These are phyloP conservation scores for Acacia crassicarpa DNA, from an alignment of 306 rosid genomes.

Conservation along the genomic window DNA sequence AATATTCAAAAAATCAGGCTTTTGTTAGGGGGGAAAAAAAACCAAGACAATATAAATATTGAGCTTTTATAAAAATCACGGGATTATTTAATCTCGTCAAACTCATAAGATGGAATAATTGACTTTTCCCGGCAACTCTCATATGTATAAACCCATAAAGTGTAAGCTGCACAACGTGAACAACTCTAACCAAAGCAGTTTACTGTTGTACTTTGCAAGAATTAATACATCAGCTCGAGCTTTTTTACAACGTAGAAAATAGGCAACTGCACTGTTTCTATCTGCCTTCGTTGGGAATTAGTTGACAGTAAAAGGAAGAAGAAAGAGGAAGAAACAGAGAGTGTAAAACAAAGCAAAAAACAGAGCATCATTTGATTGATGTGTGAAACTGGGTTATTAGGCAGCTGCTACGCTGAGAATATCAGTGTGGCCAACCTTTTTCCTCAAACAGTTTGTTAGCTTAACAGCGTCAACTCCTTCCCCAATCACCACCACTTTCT, in stretches of 20 bases:
- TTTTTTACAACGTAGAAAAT: not conserved
- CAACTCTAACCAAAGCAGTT: not conserved
- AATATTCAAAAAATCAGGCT: no score
- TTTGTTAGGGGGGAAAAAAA: no score
- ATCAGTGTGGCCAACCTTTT: conserved; percentile 44
- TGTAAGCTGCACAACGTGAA: no score
- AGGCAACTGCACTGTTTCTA: not conserved
- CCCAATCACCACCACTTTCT: conserved; percentile 50
- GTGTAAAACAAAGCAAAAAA: not conserved
- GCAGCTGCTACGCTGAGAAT: conserved; percentile 26
- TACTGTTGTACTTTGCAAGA: not conserved
- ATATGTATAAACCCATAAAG: no score
- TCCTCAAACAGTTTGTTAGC: conserved; percentile 40
- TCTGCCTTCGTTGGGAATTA: not conserved
- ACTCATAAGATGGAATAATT: no score
- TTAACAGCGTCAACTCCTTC: conserved; percentile 39
- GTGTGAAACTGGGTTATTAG: not conserved
- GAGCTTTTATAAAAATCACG: no score
- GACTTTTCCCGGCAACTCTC: no score
- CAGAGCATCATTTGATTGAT: not conserved
- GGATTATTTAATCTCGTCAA: no score
- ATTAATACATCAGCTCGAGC: not conserved
- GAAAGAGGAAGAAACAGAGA: not conserved
- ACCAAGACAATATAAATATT: no score
- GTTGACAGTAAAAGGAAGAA: not conserved